A percentile compares a stretch with the other conserved stretches of the same genome.
Evolutionary conservation across 2,329 filamentous ascomycete genomes (phyloP).

Genomic region (Onygenales sp.): DNA sequence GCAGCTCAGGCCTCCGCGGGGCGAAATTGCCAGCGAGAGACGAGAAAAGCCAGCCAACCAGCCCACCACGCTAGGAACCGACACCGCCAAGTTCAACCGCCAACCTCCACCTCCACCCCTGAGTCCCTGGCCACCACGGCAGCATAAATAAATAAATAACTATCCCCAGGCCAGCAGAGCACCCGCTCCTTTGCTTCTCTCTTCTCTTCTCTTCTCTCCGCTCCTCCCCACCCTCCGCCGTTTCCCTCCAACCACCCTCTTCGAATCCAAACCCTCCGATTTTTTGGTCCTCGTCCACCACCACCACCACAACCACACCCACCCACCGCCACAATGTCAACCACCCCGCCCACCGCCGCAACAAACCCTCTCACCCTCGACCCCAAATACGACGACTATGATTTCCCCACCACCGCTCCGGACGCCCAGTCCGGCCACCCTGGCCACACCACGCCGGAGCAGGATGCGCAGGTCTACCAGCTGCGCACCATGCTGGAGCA

Average conservation of each 20-base stretch:
- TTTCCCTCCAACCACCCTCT: neutral
- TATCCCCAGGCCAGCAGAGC: too few relatives aligned
- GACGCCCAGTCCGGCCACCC: conserved; percentile 67
- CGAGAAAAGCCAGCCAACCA: too few relatives aligned
- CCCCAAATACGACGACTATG: conserved; percentile 92
- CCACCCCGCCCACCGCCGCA: conserved; percentile 3
- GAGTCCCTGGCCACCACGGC: too few relatives aligned
- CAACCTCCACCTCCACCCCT: too few relatives aligned
- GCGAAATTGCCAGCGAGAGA: too few relatives aligned
- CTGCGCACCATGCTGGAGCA: conserved; percentile 76
- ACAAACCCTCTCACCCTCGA: conserved; percentile 48
- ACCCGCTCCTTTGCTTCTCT: too few relatives aligned
- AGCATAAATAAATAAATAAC: too few relatives aligned
- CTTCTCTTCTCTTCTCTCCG: neutral
- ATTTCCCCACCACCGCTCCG: conserved; percentile 73
- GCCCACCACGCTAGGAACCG: too few relatives aligned
- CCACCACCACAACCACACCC: neutral
- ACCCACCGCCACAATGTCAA: conserved; percentile 1
- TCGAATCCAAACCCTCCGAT: neutral
- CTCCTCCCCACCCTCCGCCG: neutral
- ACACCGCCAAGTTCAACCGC: too few relatives aligned
- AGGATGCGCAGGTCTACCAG: conserved; percentile 84
- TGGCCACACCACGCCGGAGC: conserved; percentile 73
- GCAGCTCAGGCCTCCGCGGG: too few relatives aligned
- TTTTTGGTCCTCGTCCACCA: too few relatives aligned